Evolutionary conservation across 257 asterid species (phyloP), one percentile per base, ranked within the genome.

Genomic region (Ajuga chamaepitys): DNA sequence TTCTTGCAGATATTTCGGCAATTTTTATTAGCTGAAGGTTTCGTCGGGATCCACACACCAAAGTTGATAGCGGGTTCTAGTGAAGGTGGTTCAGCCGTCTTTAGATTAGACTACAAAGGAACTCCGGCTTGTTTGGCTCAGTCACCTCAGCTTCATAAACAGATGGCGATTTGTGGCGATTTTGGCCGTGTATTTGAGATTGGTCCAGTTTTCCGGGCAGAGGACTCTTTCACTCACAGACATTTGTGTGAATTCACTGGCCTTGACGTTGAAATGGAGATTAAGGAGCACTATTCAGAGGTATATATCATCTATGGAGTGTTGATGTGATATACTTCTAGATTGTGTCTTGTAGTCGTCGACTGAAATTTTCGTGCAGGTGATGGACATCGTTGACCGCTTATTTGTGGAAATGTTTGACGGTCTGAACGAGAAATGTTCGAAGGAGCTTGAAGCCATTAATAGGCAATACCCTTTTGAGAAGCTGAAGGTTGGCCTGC

Each of bases 21-120:
- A 34, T 85, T 89, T 63, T 67, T 93, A 72, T 58, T 71, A 14
- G 45, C 82, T 4, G 81, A 84, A 82, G 94, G 85, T 21, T 93
- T 89, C 78, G 58, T 76, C 68, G 91, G 80, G 48, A 85, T 93
- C 74, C 95, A 85, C 73, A 87, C 98, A 0, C 98, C 98, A 21
- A 92, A 88, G 67, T 53, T 85, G 77, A 88, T 86, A 22, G 86
- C 88, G 34, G 97, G 98, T 70, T 83, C 98, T 34, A 92, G 98
- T 78, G 98, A 92, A 77, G 98, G 98, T 5, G 98, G 98, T 46
- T 71, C 98, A 58, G 91, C 97, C 63, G 97, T 92, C 50, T 92
- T 92, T 74, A 83, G 75, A 72, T 79, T 92, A 42, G 85, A 82
- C 32, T 92, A 92, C 86, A 86, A 83, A 70, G 98, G 98, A 57